These are phyloP conservation scores for Leptographium wingfieldii DNA, from an alignment of 2,329 filamentous ascomycete species.

Conservation along the genomic window DNA sequence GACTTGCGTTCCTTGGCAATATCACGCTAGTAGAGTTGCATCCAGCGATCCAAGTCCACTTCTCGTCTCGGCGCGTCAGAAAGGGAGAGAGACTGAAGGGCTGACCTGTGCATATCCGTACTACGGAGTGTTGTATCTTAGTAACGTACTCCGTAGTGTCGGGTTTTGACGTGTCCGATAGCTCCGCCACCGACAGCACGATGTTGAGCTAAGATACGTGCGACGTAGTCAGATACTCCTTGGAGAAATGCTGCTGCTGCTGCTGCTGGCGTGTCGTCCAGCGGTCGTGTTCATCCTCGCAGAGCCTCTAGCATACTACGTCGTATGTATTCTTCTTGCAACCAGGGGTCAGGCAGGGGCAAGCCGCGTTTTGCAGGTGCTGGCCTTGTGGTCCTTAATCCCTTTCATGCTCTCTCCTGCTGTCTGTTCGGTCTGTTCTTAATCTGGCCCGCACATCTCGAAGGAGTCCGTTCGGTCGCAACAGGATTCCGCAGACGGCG, in stretches of 20 bases:
- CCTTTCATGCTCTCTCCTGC: too few species aligned
- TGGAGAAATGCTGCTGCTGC: background rate
- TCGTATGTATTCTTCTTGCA: too few species aligned
- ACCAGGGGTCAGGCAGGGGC: too few species aligned
- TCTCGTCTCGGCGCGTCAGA: background rate
- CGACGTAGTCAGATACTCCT: too few species aligned
- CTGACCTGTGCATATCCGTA: background rate
- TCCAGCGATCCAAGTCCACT: background rate
- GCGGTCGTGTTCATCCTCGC: too few species aligned
- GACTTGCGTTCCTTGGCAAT: background rate
- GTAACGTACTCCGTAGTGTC: background rate
- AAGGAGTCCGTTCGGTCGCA: background rate
- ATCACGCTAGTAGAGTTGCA: background rate
- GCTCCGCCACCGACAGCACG: background rate
- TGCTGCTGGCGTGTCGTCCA: background rate
- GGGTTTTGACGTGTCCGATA: background rate
- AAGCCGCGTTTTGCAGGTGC: too few species aligned
- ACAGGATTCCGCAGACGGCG: background rate
- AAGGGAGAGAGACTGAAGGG: background rate
- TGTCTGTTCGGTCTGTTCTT: too few species aligned
- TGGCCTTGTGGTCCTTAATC: too few species aligned
- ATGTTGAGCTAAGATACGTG: background rate
- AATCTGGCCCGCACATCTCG: background rate
- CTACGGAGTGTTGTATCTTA: too few species aligned
- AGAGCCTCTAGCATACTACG: too few species aligned